Base-by-base conservation (phyloP, 176 grass and related monocot genomes). In the Rhynchospora tenuis region DNA sequence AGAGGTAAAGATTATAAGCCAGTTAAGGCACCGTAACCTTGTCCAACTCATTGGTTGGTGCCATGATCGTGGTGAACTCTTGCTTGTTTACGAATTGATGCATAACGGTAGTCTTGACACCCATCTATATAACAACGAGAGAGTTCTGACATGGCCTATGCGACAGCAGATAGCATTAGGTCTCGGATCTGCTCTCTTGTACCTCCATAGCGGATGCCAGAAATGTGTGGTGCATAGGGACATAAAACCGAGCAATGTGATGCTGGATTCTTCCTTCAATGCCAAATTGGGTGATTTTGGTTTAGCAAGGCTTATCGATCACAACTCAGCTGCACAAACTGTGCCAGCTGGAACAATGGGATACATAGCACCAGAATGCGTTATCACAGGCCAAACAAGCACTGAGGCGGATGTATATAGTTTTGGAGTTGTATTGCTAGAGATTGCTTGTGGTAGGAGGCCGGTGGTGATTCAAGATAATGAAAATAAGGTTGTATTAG, bases 221-320 rank as follows among this genome's bases (percentile, higher is more conserved):
- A 78, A 84, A 43, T 84, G 83, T 13, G 72, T 91, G 0, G 79
- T 91, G 29, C 89, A 91, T 48, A 59, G 89, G 16, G 89, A 91
- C 67, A 73, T 91, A 54, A 91, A 91, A 26, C 84, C 88, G 0
- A 86, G 88, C 67, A 90, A 90, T 19, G 76, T 91, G 1, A 88
- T 91, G 86, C 76, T 91, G 2, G 89, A 88, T 47, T 83, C 72
- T 0, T 1, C 38, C 9, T 75, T 89, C 72, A 57, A 73, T 8
- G 84, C 83, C 3, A 93, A 88, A 80, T 81, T 93, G 0, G 91
- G 91, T 0, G 91, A 93, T 64, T 93, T 93, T 62, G 91, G 91
- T 10, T 80, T 93, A 0, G 88, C 88, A 3, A 83, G 88, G 82
- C 79, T 92, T 23, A 38, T 85, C 43, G 85, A 92, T 50, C 88